These are phyloP conservation scores for Echium plantagineum DNA, from an alignment of 257 asterid species.

Conservation along the genomic window DNA sequence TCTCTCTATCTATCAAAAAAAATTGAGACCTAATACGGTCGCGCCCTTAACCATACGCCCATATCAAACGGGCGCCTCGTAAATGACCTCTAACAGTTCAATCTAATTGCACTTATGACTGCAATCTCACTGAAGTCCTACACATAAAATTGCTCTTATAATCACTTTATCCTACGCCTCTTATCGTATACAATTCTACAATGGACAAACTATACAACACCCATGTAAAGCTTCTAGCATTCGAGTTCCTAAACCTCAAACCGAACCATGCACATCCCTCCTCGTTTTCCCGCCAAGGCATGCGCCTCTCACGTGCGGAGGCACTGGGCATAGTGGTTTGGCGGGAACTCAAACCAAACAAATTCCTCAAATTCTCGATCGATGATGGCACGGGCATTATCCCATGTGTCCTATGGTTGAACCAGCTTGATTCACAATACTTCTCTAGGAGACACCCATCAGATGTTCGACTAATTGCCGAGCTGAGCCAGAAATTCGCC, in stretches of 20 bases:
- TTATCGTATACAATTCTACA: not conserved
- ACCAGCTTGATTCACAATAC: conserved; percentile 45
- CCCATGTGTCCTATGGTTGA: conserved; percentile 70
- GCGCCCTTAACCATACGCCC: no score
- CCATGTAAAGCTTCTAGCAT: conserved; percentile 55
- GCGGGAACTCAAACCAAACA: conserved; percentile 47
- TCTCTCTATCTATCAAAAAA: no score
- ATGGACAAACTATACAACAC: conserved; percentile 21
- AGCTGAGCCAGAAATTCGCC: conserved; percentile 29
- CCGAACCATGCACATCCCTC: conserved; percentile 22
- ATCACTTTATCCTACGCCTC: no score
- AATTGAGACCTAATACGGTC: no score
- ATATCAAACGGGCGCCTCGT: no score
- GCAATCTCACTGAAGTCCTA: no score
- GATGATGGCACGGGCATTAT: conserved; percentile 79
- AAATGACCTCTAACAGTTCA: no score
- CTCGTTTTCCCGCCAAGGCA: conserved; percentile 34
- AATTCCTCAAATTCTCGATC: conserved; percentile 46
- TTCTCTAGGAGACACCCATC: conserved; percentile 49
- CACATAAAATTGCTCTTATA: no score
- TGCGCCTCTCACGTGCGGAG: conserved; percentile 48
- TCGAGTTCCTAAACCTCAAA: conserved; percentile 38
- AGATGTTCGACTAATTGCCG: conserved; percentile 64
- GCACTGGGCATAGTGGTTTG: conserved; percentile 48
- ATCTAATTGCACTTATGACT: no score